phyloP scores from a whole-genome alignment of 2,329 filamentous ascomycete genomes.

The Sporothrix schenckii region DNA sequence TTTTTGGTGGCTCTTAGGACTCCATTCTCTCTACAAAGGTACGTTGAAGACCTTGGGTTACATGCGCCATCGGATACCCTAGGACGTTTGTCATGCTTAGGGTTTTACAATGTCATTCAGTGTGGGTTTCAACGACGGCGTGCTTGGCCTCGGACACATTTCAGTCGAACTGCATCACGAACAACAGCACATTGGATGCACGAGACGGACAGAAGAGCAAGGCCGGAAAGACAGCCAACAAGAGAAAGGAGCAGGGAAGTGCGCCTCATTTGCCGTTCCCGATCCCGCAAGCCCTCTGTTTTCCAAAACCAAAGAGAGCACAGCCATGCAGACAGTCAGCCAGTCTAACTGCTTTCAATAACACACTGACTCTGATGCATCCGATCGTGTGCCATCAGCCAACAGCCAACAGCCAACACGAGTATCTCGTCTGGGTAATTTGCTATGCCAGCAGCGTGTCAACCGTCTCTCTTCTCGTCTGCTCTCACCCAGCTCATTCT shows the following conservation, averaged over 20 bases:
- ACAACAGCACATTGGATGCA: not conserved
- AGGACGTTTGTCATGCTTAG: not conserved
- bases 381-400: not conserved
- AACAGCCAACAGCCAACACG: not conserved
- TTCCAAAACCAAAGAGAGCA: not conserved
- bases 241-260: not conserved
- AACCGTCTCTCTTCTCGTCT: too few relatives aligned
- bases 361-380: constrained; percentile 4
- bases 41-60: not conserved
- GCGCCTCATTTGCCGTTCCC: constrained; percentile 17
- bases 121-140: not conserved
- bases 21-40: not conserved
- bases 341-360: not conserved
- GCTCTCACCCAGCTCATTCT: not conserved
- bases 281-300: not conserved
- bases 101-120: not conserved
- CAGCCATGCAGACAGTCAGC: not conserved
- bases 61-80: too few relatives aligned
- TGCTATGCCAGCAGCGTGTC: too few relatives aligned
- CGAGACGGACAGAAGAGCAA: not conserved
- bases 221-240: not conserved
- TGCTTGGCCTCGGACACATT: not conserved
- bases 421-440: not conserved
- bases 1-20: not conserved
- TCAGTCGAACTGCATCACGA: constrained; percentile 7